Base-by-base conservation (phyloP, 164 flowering plant species). In the Vitis cinerea region DNA sequence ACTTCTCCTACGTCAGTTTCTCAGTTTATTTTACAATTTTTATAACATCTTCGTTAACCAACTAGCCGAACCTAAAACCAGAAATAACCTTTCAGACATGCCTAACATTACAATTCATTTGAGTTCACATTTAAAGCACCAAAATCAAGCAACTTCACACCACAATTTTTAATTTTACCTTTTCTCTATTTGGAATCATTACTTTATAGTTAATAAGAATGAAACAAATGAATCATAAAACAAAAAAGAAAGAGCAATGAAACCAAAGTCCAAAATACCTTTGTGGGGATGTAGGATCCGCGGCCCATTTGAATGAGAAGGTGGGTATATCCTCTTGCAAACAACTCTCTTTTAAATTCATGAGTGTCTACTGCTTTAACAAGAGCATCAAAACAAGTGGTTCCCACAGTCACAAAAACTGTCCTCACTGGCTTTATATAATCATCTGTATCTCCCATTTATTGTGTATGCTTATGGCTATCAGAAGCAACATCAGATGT, bases 221-320 rank as follows among this genome's bases (percentile, higher is more conserved):
- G 23, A 17, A 57, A 61, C 10, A 16, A 14, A 17, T 53, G 4
- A 47, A 6, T 57, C 9, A 37, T 17, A 54, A 63, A 71, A 49
- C 9, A 10, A 4, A 31, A 44, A 19, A 8, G 15, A 14, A 51
- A 5, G 44, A 37, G 44, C 7, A 6, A 37, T 3, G 27, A 50
- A 58, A 13, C 50, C 17, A 19, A 8, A 37, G n/a, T 9, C 15
- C 4, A 27, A 51, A 47, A 13, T 81, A 90, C 98, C 94, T 80
- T 85, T 27, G 83, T 72, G 19, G 98, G 96, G 29, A 75, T 71
- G 72, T 82, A 90, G 23, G 91, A 73, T 61, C 98, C 96, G 54
- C 97, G 90, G 3, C 98, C 96, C 86, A 91, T 87, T 75, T 91
- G 97, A 81, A 93, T 87, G 69, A 88, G 72, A 73, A 93, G 93